phyloP scores from a whole-genome alignment of 2,329 filamentous ascomycete species.

The Sphaerulina vaccinii region DNA sequence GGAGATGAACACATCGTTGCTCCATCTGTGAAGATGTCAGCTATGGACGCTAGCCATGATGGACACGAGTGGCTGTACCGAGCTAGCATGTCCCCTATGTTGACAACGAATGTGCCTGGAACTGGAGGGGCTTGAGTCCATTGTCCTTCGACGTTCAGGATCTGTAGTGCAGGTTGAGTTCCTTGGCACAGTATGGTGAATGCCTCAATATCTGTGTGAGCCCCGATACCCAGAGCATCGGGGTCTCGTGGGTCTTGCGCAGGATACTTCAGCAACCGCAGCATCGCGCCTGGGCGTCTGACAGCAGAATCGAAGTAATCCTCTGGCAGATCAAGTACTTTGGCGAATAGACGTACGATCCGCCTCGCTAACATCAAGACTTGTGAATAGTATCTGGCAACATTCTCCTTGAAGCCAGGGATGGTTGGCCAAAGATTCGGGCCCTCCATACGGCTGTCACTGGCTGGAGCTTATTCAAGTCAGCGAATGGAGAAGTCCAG shows the following conservation, averaged over 20 bases:
- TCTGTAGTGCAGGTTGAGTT: conserved; percentile 25
- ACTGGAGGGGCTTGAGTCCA: conserved; percentile 49
- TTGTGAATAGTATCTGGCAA: conserved; percentile 40
- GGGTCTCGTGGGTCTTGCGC: conserved; percentile 25
- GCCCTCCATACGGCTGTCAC: conserved; percentile 22
- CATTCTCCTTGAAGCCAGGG: conserved; percentile 37
- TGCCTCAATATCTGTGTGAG: conserved; percentile 35
- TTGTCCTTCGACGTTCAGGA: conserved; percentile 37
- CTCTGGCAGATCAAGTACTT: conserved; percentile 39
- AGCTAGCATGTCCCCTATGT: conserved; percentile 54
- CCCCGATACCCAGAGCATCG: conserved; percentile 39
- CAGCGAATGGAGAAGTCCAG: not conserved
- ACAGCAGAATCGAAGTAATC: conserved; percentile 41
- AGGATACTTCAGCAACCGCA: conserved; percentile 43
- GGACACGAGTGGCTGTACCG: too few relatives aligned
- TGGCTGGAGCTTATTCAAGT: conserved; percentile 4
- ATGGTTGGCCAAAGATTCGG: conserved; percentile 29
- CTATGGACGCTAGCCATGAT: too few relatives aligned
- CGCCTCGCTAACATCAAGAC: conserved; percentile 41
- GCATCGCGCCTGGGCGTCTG: conserved; percentile 41
- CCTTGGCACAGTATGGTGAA: conserved; percentile 30
- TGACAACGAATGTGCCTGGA: conserved; percentile 49
- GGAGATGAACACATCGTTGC: conserved; percentile 45
- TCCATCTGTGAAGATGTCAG: too few relatives aligned
- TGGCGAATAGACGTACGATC: conserved; percentile 41